Evolutionary conservation across 1,139 yeast genomes (phyloP), one percentile per base, ranked within the genome.

Genomic region (Pichiaceae sp.): DNA sequence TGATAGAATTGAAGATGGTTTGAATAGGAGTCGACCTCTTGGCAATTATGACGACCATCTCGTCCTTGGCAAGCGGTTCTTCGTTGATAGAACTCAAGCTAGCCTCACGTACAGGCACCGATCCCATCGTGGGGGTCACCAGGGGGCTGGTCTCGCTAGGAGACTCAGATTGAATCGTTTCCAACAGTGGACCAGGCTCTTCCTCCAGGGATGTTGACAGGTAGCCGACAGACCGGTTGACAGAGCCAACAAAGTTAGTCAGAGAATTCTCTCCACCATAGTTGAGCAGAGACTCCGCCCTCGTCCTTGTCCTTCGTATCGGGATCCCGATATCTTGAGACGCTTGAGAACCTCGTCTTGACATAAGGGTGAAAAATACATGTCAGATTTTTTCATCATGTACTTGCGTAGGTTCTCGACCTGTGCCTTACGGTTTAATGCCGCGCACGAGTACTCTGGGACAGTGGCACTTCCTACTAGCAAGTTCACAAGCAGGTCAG

Each of bases 11-110:
- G 64, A 89, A 86, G 17, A 84, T 64, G 0, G 97, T 89, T 56
- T 89, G 97, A 1, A 89, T 81, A 0, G 78, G 80, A 0, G 96
- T 87, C 3, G 95, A 83, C 56, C 81, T 93, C 31, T 93, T 89
- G 6, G 83, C 82, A 32, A 83, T 26, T 1, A 45, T 36, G 4
- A 45, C 32, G 21, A 23, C 17, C 19, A 14, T n/a, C 11, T 29
- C 7, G 8, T 29, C 20, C 19, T 29, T n/a, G 9, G 8, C 17
- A 20, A 4, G 4, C 14, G 12, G 16, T 11, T 32, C 24, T n/a
- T 28, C 29, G n/a, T 32, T 31, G 8, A 25, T 25, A 2, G 31
- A 15, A 18, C 21, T 4, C 5, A 25, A 11, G 5, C 21, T 9
- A n/a, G 30, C 31, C 7, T 11, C 11, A 7, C 24, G 7, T 21